A percentile compares a stretch with the other conserved stretches of the same genome.
Evolutionary conservation across 768 basidiomycete species (phyloP).

Genomic region (Psilocybe tampanensis): DNA sequence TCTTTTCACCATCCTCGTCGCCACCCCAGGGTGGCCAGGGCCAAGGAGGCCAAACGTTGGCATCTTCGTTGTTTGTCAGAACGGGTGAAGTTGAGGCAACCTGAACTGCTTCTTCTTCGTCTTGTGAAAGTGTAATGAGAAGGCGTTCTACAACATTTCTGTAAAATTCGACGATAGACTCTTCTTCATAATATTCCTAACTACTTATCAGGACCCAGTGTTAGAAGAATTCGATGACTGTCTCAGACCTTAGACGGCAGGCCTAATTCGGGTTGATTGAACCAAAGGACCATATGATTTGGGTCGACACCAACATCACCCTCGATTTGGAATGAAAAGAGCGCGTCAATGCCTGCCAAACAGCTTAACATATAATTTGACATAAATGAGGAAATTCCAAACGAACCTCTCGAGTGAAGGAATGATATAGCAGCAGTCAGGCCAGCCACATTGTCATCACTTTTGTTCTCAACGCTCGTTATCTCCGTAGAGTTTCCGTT

Average conservation of each 20-base stretch:
- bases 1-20: conserved; percentile 50
- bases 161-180: conserved; percentile 70
- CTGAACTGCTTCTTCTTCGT: conserved; percentile 38
- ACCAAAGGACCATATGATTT: conserved; percentile 83
- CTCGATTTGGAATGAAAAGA: conserved; percentile 85
- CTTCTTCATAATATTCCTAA: conserved; percentile 90
- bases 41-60: conserved; percentile 74
- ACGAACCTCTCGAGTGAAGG: conserved; percentile 80
- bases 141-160: conserved; percentile 66
- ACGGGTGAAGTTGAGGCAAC: conserved; percentile 13
- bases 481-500: conserved; percentile 50
- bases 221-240: neutral
- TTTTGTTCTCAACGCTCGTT: conserved; percentile 9
- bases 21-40: conserved; percentile 87
- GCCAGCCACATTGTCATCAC: conserved; percentile 43
- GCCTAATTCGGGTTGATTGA: conserved; percentile 78
- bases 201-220: neutral
- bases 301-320: conserved; percentile 89
- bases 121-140: conserved; percentile 58
- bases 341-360: conserved; percentile 64
- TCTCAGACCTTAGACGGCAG: conserved; percentile 79
- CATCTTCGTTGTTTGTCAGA: conserved; percentile 38
- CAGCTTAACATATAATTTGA: neutral
- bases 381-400: neutral
- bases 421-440: conserved; percentile 84